Percentiles rank a stretch among this genome's conserved stretches.
Conservation (phyloP, 2,329 filamentous ascomycete species). For the Domatiomyces catenatus region DNA sequence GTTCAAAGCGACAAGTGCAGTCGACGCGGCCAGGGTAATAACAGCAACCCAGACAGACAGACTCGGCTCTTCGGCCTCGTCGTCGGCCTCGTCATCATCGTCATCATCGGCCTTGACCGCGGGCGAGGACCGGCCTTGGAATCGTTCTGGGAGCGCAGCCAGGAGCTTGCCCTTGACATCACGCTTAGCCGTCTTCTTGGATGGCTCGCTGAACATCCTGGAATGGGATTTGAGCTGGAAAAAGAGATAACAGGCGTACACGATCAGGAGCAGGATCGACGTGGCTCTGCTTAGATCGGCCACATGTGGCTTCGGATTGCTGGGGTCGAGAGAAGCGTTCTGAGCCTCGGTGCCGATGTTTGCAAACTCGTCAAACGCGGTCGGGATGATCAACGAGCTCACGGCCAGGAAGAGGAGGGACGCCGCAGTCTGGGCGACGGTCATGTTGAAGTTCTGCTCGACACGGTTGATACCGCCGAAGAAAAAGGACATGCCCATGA, state of each 20-base stretch:
- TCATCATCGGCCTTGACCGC: constrained; percentile 7
- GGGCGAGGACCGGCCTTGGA: constrained; percentile 1
- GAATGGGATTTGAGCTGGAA: constrained; percentile 85
- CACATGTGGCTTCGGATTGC: constrained; percentile 11
- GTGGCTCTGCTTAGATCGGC: constrained; percentile 22
- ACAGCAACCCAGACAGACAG: constrained; percentile 59
- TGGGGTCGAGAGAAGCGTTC: constrained; percentile 6
- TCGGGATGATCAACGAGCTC: constrained; percentile 73
- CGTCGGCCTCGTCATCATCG: constrained; percentile 44
- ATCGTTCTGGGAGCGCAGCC: constrained; percentile 17
- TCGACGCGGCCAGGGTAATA: constrained; percentile 54
- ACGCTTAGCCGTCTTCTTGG: constrained; percentile 56
- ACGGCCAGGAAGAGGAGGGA: constrained; percentile 67
- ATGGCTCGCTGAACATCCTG: constrained; percentile 63
- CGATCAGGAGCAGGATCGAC: constrained; percentile 65
- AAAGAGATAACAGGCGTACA: constrained; percentile 70
- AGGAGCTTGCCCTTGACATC: constrained; percentile 13
- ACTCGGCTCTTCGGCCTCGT: constrained; percentile 59
- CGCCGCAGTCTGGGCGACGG: constrained; percentile 77
- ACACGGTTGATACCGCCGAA: constrained; percentile 62
- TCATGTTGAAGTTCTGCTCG: constrained; percentile 83
- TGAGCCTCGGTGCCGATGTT: constrained; percentile 17
- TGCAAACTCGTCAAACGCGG: constrained; percentile 56
- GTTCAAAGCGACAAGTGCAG: constrained; percentile 65
- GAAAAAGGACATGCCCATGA: constrained; percentile 88